These are phyloP conservation scores for Colletotrichum musae DNA, from an alignment of 2,329 filamentous ascomycete genomes.

Conservation along the genomic window DNA sequence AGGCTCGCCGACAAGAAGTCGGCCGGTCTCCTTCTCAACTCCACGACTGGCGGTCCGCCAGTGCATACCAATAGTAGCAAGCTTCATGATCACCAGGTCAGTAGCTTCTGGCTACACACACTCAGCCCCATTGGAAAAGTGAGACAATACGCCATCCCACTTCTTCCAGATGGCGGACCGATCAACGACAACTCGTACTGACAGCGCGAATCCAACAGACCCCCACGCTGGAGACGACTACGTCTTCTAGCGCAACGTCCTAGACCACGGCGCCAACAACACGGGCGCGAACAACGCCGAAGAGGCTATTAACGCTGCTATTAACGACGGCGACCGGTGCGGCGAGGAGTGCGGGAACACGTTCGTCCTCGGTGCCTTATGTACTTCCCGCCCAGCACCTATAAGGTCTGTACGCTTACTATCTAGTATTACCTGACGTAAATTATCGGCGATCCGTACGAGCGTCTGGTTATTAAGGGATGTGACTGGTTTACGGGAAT, in stretches of 20 bases:
- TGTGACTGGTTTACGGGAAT: conserved; percentile 67
- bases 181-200: not conserved
- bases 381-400: conserved; percentile 79
- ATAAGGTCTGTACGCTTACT: conserved; percentile 73
- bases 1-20: conserved; percentile 9
- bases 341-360: conserved; percentile 76
- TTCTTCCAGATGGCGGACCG: no score
- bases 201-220: not conserved
- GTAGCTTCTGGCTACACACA: no score
- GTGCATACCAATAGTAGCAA: no score
- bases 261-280: conserved; percentile 68
- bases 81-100: no score
- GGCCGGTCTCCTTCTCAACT: conserved; percentile 1
- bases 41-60: not conserved
- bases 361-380: conserved; percentile 75
- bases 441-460: conserved; percentile 75
- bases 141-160: no score
- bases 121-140: conserved; percentile 4
- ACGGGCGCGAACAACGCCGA: conserved; percentile 72
- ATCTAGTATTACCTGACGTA: conserved; percentile 81
- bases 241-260: conserved; percentile 68
- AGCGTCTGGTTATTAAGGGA: conserved; percentile 71
- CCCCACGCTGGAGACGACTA: conserved; percentile 55
- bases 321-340: conserved; percentile 73
- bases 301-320: conserved; percentile 75